phyloP scores from a whole-genome alignment of 345 rosid genomes.

The Mercurialis annua region DNA sequence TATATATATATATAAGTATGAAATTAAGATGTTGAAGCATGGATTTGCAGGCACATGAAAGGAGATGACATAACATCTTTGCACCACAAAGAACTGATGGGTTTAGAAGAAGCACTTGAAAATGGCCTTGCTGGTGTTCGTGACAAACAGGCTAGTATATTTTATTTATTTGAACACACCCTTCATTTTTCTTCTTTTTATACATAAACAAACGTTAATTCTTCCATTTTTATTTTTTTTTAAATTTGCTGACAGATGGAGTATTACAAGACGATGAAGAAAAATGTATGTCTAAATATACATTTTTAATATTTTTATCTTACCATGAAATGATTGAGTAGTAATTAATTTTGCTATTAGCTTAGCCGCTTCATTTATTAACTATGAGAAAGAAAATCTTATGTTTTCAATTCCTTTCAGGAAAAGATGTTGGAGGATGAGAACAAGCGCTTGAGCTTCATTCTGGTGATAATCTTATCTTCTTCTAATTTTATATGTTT shows the following conservation, averaged over 20 bases:
- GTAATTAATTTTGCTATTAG: neutral
- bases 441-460: constrained; percentile 19
- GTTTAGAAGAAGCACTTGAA: constrained; percentile 64
- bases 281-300: constrained; percentile 14
- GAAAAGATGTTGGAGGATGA: constrained; percentile 21
- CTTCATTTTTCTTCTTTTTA: neutral
- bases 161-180: too few species aligned
- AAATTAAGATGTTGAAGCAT: neutral
- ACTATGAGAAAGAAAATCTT: neutral
- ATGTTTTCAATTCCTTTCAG: constrained; percentile 3
- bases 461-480: constrained; percentile 21
- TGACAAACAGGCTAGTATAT: constrained; percentile 46
- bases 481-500: neutral
- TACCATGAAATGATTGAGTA: neutral
- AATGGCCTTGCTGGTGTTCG: constrained; percentile 56
- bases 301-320: neutral
- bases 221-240: neutral
- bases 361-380: too few species aligned
- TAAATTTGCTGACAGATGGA: constrained; percentile 17
- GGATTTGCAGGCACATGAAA: constrained; percentile 53
- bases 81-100: constrained; percentile 50
- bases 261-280: constrained; percentile 16
- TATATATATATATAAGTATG: neutral
- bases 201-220: too few species aligned
- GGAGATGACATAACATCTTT: constrained; percentile 69